Base-by-base conservation (phyloP, 805 yeast species). In the Isabelozyma heimii region DNA sequence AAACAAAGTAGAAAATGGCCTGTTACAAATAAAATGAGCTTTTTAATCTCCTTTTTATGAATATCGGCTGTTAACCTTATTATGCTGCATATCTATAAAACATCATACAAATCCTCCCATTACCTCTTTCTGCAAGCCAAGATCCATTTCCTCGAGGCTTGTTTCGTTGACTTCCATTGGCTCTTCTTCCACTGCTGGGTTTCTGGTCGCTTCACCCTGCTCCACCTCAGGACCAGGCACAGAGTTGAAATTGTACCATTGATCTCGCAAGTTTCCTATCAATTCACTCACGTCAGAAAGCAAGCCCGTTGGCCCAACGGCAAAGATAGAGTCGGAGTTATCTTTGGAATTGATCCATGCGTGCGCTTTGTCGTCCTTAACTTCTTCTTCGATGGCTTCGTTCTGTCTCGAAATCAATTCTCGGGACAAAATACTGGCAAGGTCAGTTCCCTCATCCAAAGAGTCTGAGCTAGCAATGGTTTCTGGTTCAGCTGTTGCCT, bases 231-330 rank as follows among this genome's bases (percentile, higher is more conserved):
- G n/a, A n/a, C 41, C 44, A 3, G 12, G 12, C 37, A 10, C 40
- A 8, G 28, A 45, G 44, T 27, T 27, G 15, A 47, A 46, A 39
- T 54, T 63, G 48, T 52, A 58, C 66, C 71, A 64, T 48, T 66
- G 73, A 42, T 73, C 70, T 50, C 67, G 66, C 46, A 81, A 67
- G 45, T 68, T 72, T 13, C 78, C 83, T 37, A 82, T 67, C 68
- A 79, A 69, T 48, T 83, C 89, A 40, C 84, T 79, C 5, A 85
- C 79, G 15, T 87, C 83, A 17, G 84, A 76, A 16, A 86, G 67
- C 72, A 85, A 69, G 0, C 91, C 91, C 0, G 91, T 82, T 0
- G 91, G 88, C 0, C 91, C 91, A 37, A 83, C 85, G 1, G 71
- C 68, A 60, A 69, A 64, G 69, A 73, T 57, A 2, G 76, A 65